phyloP scores from a whole-genome alignment of 2,329 filamentous ascomycete species.

The Orbilia brochopaga region DNA sequence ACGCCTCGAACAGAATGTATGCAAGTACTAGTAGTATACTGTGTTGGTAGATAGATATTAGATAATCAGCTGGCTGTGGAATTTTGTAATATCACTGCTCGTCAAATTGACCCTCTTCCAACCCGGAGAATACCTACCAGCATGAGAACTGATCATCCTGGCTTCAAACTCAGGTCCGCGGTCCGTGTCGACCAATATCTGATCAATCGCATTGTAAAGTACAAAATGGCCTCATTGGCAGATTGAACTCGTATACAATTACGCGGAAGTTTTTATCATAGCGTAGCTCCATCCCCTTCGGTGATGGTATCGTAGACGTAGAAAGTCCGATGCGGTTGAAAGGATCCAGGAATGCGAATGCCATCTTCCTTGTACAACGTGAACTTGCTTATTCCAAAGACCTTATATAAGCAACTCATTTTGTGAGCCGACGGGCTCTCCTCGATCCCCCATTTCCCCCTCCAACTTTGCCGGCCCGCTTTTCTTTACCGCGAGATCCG shows the following conservation, averaged over 20 bases:
- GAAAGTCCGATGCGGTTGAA: background rate
- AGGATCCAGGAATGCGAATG: background rate
- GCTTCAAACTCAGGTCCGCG: no score
- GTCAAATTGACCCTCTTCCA: background rate
- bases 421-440: background rate
- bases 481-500: no score
- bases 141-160: background rate
- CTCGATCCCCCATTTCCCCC: background rate
- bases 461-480: background rate
- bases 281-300: background rate
- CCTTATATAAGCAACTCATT: conserved; percentile 3
- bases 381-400: background rate
- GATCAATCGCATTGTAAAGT: no score
- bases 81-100: no score
- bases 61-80: no score
- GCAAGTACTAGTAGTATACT: no score
- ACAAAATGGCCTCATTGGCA: no score
- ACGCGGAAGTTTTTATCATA: background rate
- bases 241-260: background rate
- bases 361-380: background rate
- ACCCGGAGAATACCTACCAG: no score
- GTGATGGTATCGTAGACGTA: no score
- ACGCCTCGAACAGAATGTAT: no score
- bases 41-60: no score
- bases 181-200: no score